These are phyloP conservation scores for Heliamphora pulchella DNA, from an alignment of 179 eudicot species.

Conservation along the genomic window DNA sequence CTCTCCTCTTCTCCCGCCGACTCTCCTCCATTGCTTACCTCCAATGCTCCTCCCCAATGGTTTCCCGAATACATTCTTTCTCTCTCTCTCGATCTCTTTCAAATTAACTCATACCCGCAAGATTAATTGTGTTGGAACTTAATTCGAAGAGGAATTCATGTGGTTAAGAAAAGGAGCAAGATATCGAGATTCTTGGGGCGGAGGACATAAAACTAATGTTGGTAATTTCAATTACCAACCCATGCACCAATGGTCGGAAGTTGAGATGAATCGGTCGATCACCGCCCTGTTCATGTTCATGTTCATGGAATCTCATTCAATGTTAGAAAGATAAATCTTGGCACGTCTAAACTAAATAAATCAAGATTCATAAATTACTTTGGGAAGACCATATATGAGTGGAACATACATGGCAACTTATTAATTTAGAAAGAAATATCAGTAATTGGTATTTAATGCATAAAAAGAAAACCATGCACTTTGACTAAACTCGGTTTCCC, in stretches of 20 bases:
- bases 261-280: not conserved
- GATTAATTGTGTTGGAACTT: not conserved
- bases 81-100: not conserved
- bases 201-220: not conserved
- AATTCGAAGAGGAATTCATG: not conserved
- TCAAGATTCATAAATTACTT: too few relatives aligned
- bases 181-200: not conserved
- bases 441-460: too few relatives aligned
- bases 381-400: too few relatives aligned
- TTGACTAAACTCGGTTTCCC: too few relatives aligned
- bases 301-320: not conserved
- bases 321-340: not conserved
- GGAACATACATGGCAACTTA: too few relatives aligned
- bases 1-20: slow-evolving; percentile 45
- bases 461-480: too few relatives aligned
- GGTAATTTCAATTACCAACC: not conserved
- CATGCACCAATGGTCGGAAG: not conserved
- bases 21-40: slow-evolving; percentile 29
- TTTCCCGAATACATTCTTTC: slow-evolving; percentile 24
- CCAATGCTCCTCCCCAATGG: slow-evolving; percentile 55
- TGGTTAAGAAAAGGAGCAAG: not conserved
- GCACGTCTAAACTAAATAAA: too few relatives aligned
- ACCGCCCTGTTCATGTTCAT: not conserved
- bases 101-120: not conserved
- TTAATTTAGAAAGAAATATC: too few relatives aligned